These are phyloP conservation scores for Pyrus communis DNA, from an alignment of 306 rosid species.

Conservation along the genomic window DNA sequence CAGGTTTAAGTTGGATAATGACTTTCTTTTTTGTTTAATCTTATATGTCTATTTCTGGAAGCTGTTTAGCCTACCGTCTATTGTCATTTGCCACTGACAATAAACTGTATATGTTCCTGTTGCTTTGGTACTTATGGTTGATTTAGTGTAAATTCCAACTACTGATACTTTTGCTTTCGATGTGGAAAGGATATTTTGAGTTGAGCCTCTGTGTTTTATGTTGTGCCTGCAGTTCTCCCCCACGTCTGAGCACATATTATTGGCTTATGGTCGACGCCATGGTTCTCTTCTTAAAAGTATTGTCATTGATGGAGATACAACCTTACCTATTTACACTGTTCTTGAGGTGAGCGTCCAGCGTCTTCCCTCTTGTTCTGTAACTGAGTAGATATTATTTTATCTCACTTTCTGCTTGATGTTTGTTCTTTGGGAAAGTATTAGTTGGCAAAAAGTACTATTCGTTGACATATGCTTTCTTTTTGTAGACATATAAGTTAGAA, in stretches of 20 bases:
- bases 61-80: neutral
- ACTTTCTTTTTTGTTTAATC: neutral
- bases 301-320: constrained; percentile 87
- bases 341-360: constrained; percentile 56
- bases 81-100: neutral
- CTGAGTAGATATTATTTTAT: neutral
- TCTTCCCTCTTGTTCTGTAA: constrained; percentile 7
- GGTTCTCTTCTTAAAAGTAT: constrained; percentile 67
- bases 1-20: neutral
- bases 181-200: neutral
- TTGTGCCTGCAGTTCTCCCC: constrained; percentile 49
- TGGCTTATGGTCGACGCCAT: constrained; percentile 59
- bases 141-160: neutral
- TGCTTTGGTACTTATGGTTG: neutral
- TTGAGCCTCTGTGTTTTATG: constrained; percentile 24
- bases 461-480: neutral
- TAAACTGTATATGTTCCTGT: neutral
- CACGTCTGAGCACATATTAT: constrained; percentile 49
- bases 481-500: neutral
- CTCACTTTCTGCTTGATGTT: neutral
- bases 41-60: neutral
- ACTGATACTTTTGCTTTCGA: neutral
- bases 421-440: constrained; percentile 22
- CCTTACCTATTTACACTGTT: constrained; percentile 83
- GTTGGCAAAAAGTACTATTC: neutral